phyloP scores from a whole-genome alignment of 2,329 filamentous ascomycete genomes.

The Colletotrichum limetticola region DNA sequence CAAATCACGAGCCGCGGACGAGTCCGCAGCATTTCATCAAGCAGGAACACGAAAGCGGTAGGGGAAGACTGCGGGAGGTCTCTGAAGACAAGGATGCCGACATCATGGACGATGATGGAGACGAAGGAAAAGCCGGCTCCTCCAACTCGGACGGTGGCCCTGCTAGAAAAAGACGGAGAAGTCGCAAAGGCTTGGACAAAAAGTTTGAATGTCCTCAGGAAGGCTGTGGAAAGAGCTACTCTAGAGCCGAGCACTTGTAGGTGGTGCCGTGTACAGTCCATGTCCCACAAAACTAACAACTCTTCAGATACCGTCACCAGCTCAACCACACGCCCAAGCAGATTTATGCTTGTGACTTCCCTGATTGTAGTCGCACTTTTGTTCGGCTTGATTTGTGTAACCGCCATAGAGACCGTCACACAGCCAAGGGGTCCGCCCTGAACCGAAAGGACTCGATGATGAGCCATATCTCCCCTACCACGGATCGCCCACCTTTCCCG shows the following conservation, averaged over 20 bases:
- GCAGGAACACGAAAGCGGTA: conserved; percentile 51
- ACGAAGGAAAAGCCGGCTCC: conserved; percentile 57
- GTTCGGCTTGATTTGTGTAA: conserved; percentile 94
- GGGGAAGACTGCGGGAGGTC: conserved; percentile 53
- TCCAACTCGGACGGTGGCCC: conserved; percentile 66
- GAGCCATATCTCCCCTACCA: conserved; percentile 57
- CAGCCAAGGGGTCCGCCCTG: conserved; percentile 80
- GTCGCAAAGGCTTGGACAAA: conserved; percentile 83
- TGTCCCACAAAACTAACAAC: conserved; percentile 38
- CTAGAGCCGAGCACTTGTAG: conserved; percentile 93
- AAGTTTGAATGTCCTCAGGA: conserved; percentile 86
- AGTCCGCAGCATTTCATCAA: conserved; percentile 51
- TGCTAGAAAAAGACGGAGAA: conserved; percentile 72
- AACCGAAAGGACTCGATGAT: conserved; percentile 78
- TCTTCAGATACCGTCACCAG: conserved; percentile 81
- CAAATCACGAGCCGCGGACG: conserved; percentile 51
- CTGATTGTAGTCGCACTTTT: conserved; percentile 89
- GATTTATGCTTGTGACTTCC: conserved; percentile 93
- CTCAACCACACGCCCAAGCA: conserved; percentile 96
- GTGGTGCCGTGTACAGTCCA: conserved; percentile 43
- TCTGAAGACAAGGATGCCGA: conserved; percentile 55
- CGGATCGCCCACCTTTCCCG: conserved; percentile 54
- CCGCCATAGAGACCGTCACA: conserved; percentile 83
- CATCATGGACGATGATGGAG: conserved; percentile 52
- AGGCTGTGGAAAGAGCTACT: conserved; percentile 95